Evolutionary conservation across 2,329 filamentous ascomycete species (phyloP).

Genomic region (Trichophyton equinum): DNA sequence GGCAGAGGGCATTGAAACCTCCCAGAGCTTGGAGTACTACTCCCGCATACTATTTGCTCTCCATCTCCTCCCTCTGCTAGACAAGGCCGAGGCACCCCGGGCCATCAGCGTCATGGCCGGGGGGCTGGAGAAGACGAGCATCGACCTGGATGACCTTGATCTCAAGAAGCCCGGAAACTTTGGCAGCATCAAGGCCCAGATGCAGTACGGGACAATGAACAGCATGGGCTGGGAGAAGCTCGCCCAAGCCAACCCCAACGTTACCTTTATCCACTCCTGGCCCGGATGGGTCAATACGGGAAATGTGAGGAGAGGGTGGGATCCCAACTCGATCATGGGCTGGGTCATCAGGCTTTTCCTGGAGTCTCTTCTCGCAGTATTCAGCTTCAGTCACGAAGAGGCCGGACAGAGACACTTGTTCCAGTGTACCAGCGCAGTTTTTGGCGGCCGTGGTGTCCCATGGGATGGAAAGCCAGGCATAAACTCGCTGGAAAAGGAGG

Average conservation of each 20-base stretch:
- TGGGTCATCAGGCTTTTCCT: background rate
- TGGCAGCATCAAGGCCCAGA: slow-evolving; percentile 19
- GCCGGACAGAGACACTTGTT: background rate
- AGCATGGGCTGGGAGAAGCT: slow-evolving; percentile 24
- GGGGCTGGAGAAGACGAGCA: slow-evolving; percentile 20
- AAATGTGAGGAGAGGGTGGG: background rate
- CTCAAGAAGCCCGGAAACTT: slow-evolving; percentile 22
- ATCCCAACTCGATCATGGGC: background rate
- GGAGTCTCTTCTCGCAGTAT: background rate
- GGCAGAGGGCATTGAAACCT: slow-evolving; percentile 33
- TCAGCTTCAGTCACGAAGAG: background rate
- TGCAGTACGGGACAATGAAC: slow-evolving; percentile 23
- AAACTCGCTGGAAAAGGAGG: background rate
- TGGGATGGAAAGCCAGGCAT: background rate
- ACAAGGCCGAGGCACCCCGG: slow-evolving; percentile 17
- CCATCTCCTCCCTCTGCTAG: slow-evolving; percentile 32
- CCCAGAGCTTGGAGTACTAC: slow-evolving; percentile 33
- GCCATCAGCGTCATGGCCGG: slow-evolving; percentile 27
- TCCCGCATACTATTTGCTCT: slow-evolving; percentile 32
- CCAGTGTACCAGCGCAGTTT: background rate
- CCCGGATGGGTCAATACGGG: slow-evolving; percentile 29
- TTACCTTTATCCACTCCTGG: slow-evolving; percentile 28
- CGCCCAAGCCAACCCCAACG: slow-evolving; percentile 20
- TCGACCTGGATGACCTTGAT: slow-evolving; percentile 26
- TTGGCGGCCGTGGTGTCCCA: background rate